Base-by-base conservation (phyloP, 2,329 filamentous ascomycete genomes). In the Epichloe coenophiala region DNA sequence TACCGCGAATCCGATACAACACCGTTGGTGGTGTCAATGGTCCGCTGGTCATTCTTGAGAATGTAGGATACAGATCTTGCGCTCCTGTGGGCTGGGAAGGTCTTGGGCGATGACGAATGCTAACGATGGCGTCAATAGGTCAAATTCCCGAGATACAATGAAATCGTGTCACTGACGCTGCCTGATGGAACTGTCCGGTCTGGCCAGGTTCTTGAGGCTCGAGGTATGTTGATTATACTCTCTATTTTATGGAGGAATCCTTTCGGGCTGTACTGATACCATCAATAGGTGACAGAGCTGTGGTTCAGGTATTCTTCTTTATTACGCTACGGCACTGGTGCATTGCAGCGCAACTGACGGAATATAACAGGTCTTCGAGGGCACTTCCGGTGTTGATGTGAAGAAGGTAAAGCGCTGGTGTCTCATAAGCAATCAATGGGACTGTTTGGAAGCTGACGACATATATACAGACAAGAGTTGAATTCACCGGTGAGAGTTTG, bases 21-120 rank as follows among this genome's bases (percentile, higher is more conserved):
- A 98, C 93, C 61, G 89, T 98, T 66, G 88, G 89, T 65, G 91
- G 91, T 75, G 84, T 98, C 71, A 98, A 98, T 74, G 93, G 93
- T 53, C 93, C 93, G 63, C 80, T 98, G 70, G 93, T 98, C 66
- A 91, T 98, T 65, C 80, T 98, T 59, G 93, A 97, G 68, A 94
- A 95, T 80, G 91, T 95, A 69, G 43, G 63, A 36, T 13, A n/a
- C 6, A 38, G 11, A 19, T 15, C 21, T 31, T n/a, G 33, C 19
- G 17, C 17, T 27, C 33, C 31, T 27, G 17, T 45, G 33, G 42
- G 17, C 21, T 45, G 7, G 39, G 3, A 17, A 13, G 9, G 8
- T n/a, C 15, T 7, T 23, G 9, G 27, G 38, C 33, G 6, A 41
- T 31, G 17, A 35, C 19, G 27, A n/a, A 40, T 52, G 50, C 51